Base-by-base conservation (phyloP, 768 basidiomycete species). In the Collybiopsis confluens region DNA sequence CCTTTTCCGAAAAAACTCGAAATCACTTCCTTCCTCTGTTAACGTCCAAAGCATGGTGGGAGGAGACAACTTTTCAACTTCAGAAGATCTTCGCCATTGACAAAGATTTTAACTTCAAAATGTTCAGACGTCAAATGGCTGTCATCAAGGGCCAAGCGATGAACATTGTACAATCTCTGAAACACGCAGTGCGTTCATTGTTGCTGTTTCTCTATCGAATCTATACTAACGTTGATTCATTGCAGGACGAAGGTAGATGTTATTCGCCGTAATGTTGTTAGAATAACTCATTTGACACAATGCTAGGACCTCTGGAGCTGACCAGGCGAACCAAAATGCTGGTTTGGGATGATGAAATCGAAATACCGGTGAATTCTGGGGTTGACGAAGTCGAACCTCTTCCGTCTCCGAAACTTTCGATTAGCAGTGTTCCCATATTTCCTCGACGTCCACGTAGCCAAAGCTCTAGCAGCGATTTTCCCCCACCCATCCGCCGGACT, bases 141-240 rank as follows among this genome's bases (percentile, higher is more conserved):
- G 91, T 96, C 4, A 86, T 96, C 55, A 95, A 95, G 70, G 92
- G 91, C 11, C 92, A 95, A 65, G 92, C 89, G 38, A 92, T 86
- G 81, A 93, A 94, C 61, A 87, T 95, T 35, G 78, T 94, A 2
- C 88, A 93, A 65, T 92, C 89, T 1, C 70, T 93, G 47, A 85
- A 79, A 61, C 91, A 93, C 64, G 64, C 73, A 18, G 90, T 90
- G 64, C 65, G 85, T 75, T 27, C 35, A 10, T 38, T 51, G n/a
- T 42, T 43, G 23, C 33, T 48, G 9, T 26, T 46, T 54, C 48
- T 15, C 9, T 4, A 38, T 48, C n/a, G 11, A 23, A n/a, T 27
- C 30, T 45, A 54, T 42, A 36, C 21, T 23, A 58, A n/a, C 40
- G 55, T 40, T 27, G 11, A 23, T 33, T 52, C n/a, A n/a, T 47